Percentiles rank a stretch among this genome's conserved stretches.
Evolutionary conservation across 2,329 filamentous ascomycete species (phyloP).

Genomic region (Penicillium sp.): DNA sequence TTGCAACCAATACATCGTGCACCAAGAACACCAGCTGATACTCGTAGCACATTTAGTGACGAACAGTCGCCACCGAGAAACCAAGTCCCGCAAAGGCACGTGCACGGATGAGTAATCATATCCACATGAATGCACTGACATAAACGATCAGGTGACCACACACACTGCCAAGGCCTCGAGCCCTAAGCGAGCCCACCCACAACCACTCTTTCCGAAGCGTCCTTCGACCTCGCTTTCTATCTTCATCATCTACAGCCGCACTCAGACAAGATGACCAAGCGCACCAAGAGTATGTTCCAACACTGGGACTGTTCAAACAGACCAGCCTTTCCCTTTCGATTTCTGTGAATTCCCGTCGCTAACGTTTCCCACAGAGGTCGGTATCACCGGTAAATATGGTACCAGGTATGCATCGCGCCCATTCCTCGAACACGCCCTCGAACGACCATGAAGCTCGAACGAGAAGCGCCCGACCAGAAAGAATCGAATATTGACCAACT

Average conservation of each 20-base stretch:
- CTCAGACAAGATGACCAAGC: slow-evolving; percentile 78
- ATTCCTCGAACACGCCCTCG: slow-evolving; percentile 15
- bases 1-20: too few relatives aligned
- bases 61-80: not conserved
- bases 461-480: slow-evolving; percentile 16
- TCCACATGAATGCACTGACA: not conserved
- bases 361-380: slow-evolving; percentile 62
- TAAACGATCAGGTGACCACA: slow-evolving; percentile 27
- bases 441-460: slow-evolving; percentile 13
- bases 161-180: slow-evolving; percentile 26
- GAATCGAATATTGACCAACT: slow-evolving; percentile 20
- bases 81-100: not conserved
- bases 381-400: slow-evolving; percentile 98
- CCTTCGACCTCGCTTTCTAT: slow-evolving; percentile 34
- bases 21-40: too few relatives aligned
- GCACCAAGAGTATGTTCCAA: slow-evolving; percentile 67
- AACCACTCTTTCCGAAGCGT: slow-evolving; percentile 33
- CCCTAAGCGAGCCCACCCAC: slow-evolving; percentile 42
- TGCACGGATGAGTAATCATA: not conserved
- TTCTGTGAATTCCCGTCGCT: slow-evolving; percentile 17
- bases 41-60: not conserved
- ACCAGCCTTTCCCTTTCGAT: not conserved
- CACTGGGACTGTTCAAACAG: not conserved
- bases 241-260: slow-evolving; percentile 37
- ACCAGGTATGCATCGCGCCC: slow-evolving; percentile 65